Base-by-base conservation (phyloP, 1,284 basidiomycete genomes). In the Kalmanozyma brasiliensis region DNA sequence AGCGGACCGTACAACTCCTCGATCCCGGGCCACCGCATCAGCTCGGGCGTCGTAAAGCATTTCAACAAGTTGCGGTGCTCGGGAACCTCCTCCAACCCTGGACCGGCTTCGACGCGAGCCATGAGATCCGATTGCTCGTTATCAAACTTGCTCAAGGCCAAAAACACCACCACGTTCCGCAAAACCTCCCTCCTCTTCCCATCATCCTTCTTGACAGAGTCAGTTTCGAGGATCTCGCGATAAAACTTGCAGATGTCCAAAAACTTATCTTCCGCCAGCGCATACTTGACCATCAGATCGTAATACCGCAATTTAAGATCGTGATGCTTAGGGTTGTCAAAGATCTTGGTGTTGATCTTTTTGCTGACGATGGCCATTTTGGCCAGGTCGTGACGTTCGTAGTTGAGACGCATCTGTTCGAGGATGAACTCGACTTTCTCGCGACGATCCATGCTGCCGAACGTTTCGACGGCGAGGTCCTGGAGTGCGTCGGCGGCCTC, bases 21-120 rank as follows among this genome's bases (percentile, higher is more conserved):
- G 49, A 98, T 94, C n/a, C 93, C 93, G 0, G 95, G 93, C 96
- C 96, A 98, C 64, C 95, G 86, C 92, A 98, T 97, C 40, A 99
- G 86, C 80, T 98, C 96, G 37, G 89, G 89, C 2, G 94, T 98
- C 13, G 91, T 91, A 82, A 99, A 98, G 78, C 92, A 95, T 85
- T 98, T 98, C 59, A 96, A 87, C 37, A 98, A 87, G 73, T 96
- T 94, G 81, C 90, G 90, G 79, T 96, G 91, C 49, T 94, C 86
- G 51, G 93, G 89, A 37, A 95, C 86, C 78, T 90, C 91, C 60
- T 87, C 85, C 40, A 98, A 84, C 26, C 45, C 91, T 86, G 83
- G 77, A 88, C 55, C 86, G 17, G 42, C 85, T 78, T 88, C 93
- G 24, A 96, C 86, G 75, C 93, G 90, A 77, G 97, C 90, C 51